These are phyloP conservation scores for Dysphania ambrosioides DNA, from an alignment of 148 eudicot species.

Conservation along the genomic window DNA sequence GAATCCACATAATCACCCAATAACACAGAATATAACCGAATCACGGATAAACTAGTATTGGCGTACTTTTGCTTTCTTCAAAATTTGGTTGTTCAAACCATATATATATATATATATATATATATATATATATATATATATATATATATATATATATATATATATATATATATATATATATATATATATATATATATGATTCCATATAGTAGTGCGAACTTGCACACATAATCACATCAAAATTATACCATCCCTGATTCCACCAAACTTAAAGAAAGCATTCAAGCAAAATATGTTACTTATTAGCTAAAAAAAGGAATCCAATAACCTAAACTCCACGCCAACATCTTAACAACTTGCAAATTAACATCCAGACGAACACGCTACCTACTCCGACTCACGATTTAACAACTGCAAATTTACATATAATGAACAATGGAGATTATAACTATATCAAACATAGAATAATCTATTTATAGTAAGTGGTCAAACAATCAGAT, in stretches of 20 bases:
- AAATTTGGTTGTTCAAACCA: slow-evolving; percentile 7
- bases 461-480: neutral
- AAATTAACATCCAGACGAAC: neutral
- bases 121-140: too few species aligned
- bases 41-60: too few species aligned
- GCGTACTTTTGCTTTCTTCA: too few species aligned
- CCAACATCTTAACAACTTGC: slow-evolving; percentile 6
- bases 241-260: neutral
- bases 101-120: too few species aligned
- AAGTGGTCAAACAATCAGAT: neutral
- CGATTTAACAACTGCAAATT: neutral
- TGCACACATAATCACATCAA: neutral
- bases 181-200: too few species aligned
- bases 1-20: neutral
- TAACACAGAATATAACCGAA: neutral
- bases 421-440: neutral
- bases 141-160: too few species aligned
- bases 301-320: slow-evolving; percentile 8
- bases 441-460: neutral
- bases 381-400: neutral
- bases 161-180: too few species aligned
- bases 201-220: neutral
- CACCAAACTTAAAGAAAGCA: slow-evolving; percentile 19
- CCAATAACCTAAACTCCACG: slow-evolving; percentile 1
- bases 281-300: slow-evolving; percentile 9